A percentile compares a stretch with the other conserved stretches of the same genome.
These are phyloP conservation scores for Mycena indigotica DNA, from an alignment of 768 basidiomycete species.

Conservation along the genomic window DNA sequence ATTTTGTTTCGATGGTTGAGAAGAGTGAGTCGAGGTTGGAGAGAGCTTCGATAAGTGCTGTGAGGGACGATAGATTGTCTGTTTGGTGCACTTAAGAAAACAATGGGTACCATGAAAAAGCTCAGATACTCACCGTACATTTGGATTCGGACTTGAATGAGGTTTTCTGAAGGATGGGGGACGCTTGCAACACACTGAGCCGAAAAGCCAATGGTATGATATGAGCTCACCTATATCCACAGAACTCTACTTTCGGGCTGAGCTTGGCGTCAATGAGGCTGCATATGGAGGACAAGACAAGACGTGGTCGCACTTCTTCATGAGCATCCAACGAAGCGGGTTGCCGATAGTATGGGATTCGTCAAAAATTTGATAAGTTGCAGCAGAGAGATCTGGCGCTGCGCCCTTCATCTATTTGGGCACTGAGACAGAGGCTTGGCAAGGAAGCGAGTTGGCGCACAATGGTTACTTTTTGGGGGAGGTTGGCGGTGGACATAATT, in stretches of 20 bases:
- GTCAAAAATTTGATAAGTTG: slow-evolving; percentile 89
- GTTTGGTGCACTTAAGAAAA: slow-evolving; percentile 8
- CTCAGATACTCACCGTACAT: slow-evolving; percentile 83
- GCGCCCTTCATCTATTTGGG: slow-evolving; percentile 81
- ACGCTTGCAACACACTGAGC: slow-evolving; percentile 2
- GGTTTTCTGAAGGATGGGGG: slow-evolving; percentile 90
- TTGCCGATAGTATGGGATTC: slow-evolving; percentile 98
- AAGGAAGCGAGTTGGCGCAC: neutral
- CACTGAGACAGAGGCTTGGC: neutral
- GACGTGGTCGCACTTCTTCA: slow-evolving; percentile 83
- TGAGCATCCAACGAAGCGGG: slow-evolving; percentile 93
- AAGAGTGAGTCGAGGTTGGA: slow-evolving; percentile 78
- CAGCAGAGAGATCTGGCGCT: slow-evolving; percentile 77
- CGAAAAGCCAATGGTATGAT: neutral
- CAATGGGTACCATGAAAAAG: neutral
- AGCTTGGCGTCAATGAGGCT: too few species aligned
- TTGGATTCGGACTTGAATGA: slow-evolving; percentile 96
- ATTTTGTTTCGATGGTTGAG: slow-evolving; percentile 67
- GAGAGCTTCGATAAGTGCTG: slow-evolving; percentile 77
- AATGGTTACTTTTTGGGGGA: neutral
- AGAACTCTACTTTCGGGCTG: slow-evolving; percentile 96
- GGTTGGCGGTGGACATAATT: neutral
- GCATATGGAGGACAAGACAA: slow-evolving; percentile 6
- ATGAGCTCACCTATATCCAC: slow-evolving; percentile 83
- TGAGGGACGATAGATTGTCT: slow-evolving; percentile 88